A percentile compares a stretch with the other conserved stretches of the same genome.
These are phyloP conservation scores for Suillus fuscotomentosus DNA, from an alignment of 768 basidiomycete genomes.

Conservation along the genomic window DNA sequence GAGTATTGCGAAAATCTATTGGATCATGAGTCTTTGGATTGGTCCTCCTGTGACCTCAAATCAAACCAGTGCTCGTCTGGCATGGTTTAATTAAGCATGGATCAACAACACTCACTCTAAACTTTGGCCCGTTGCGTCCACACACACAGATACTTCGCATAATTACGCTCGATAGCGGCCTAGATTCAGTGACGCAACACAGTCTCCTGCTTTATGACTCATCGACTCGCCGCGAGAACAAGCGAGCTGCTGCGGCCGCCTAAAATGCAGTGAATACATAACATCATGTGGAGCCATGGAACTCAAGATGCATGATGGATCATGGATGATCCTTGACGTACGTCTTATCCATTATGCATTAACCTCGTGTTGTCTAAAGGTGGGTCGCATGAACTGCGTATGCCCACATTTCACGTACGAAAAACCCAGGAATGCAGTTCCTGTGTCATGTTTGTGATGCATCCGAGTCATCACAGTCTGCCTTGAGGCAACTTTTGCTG, in stretches of 20 bases:
- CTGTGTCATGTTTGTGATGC: neutral
- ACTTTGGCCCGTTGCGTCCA: neutral
- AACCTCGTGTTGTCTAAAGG: neutral
- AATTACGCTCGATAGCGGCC: neutral
- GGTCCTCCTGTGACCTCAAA: neutral
- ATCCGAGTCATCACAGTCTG: neutral
- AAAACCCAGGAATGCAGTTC: neutral
- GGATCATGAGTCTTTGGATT: neutral
- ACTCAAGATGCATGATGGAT: neutral
- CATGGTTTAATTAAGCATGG: neutral
- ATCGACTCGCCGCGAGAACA: neutral
- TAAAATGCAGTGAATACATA: neutral
- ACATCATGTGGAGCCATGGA: neutral
- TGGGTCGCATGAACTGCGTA: neutral
- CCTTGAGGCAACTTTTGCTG: neutral
- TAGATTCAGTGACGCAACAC: neutral
- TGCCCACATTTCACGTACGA: neutral
- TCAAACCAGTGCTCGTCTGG: neutral
- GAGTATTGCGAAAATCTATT: neutral
- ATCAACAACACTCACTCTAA: neutral
- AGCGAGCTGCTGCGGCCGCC: neutral
- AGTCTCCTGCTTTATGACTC: neutral
- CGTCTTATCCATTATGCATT: neutral
- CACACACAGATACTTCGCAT: no score
- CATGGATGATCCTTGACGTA: neutral